Base-by-base conservation (phyloP, 2,329 filamentous ascomycete genomes). In the Beauveria caledonica region DNA sequence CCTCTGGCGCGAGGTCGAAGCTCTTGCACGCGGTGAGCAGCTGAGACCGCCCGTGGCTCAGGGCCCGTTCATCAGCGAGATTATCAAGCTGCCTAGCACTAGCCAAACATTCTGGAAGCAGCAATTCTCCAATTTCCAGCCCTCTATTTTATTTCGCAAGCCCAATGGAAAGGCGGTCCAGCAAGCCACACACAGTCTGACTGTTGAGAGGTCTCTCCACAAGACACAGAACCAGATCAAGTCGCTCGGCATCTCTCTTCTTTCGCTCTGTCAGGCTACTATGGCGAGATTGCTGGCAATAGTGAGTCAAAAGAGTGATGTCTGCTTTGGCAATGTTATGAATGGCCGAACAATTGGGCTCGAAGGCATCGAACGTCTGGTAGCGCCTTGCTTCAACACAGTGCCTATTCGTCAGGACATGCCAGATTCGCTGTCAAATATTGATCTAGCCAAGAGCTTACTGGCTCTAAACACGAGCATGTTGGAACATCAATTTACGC, bases 371-470 rank as follows among this genome's bases (percentile, higher is more conserved):
- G 86, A 92, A 42, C 77, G 80, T 4, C 80, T 96, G 6, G 83
- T 95, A n/a, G 91, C 90, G 0, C 92, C 92, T 0, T 96, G 91
- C 70, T 96, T 97, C 78, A 97, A 96, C 69, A 96, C 92, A 0
- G 74, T 96, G 13, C 91, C 92, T 0, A 69, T 92, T 1, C 82
- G 90, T 27, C 74, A 85, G 17, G 73, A 84, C 36, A 63, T 89
- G 10, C 73, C 78, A 1, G 68, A 69, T 3, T 70, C 70, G 2
- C 75, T 71, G 1, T 80, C 78, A 17, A 85, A 86, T 60, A 66
- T 78, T 0, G 80, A 86, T 5, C 69, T 92, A 11, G 73, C 88
- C 27, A 82, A 80, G 60, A 70, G 74, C 2, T 77, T 90, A 2
- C 87, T 92, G 56, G 72, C 73, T 0, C 69, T 84, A 27, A 92